phyloP scores from a whole-genome alignment of 2,329 filamentous ascomycete genomes.

The Chaetomium strumarium region DNA sequence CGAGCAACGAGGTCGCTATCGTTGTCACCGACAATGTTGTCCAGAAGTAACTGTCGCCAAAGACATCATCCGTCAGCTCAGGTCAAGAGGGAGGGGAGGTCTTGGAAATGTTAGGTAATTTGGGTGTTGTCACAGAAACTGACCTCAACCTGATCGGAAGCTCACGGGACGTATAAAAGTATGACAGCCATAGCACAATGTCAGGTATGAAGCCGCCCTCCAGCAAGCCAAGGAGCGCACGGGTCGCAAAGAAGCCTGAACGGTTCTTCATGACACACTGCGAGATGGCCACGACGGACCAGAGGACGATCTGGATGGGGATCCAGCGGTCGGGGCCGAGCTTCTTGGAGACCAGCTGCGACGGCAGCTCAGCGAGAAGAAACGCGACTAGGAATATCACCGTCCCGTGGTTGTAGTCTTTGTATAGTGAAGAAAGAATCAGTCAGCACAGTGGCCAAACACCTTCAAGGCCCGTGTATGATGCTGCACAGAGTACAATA shows the following conservation, averaged over 20 bases:
- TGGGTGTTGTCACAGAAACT: background rate
- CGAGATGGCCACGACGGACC: conserved; percentile 24
- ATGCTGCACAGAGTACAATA: no score
- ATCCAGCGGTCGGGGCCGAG: conserved; percentile 29
- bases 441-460: background rate
- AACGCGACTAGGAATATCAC: conserved; percentile 47
- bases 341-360: conserved; percentile 52
- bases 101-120: background rate
- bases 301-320: conserved; percentile 27
- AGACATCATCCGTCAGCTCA: background rate
- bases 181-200: conserved; percentile 25
- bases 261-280: conserved; percentile 21
- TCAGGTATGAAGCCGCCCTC: conserved; percentile 29
- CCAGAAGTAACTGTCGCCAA: conserved; percentile 32
- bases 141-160: conserved; percentile 35
- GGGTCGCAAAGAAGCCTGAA: conserved; percentile 21
- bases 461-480: no score
- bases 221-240: conserved; percentile 24
- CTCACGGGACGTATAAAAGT: conserved; percentile 30
- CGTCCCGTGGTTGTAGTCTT: conserved; percentile 45
- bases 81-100: background rate
- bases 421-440: no score
- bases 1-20: conserved; percentile 25
- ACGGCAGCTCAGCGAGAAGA: conserved; percentile 51
- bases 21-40: conserved; percentile 10